phyloP scores from a whole-genome alignment of 768 basidiomycete species.

The Collybiopsis luxurians region DNA sequence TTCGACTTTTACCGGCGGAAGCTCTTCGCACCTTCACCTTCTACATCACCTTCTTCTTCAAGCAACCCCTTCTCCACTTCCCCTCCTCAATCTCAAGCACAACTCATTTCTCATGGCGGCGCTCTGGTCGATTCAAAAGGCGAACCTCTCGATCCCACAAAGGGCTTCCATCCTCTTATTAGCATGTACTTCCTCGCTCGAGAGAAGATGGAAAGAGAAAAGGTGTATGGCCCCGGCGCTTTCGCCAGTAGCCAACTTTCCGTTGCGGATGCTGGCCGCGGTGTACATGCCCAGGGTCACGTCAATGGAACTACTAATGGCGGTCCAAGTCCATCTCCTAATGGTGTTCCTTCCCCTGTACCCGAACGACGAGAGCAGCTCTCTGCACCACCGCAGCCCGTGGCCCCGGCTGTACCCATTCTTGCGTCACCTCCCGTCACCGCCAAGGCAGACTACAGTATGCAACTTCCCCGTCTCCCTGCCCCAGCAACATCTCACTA shows the following conservation, averaged over 20 bases:
- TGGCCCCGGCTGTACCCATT: background rate
- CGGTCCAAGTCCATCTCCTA: background rate
- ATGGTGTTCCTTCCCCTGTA: background rate
- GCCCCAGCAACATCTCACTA: conserved; percentile 80
- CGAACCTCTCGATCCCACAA: conserved; percentile 75
- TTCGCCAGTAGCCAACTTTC: conserved; percentile 92
- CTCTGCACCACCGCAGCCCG: background rate
- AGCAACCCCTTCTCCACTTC: conserved; percentile 47
- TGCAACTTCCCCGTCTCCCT: conserved; percentile 79
- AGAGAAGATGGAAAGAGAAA: conserved; percentile 94
- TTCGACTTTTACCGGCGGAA: conserved; percentile 94
- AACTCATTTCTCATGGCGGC: conserved; percentile 39
- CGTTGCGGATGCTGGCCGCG: conserved; percentile 28
- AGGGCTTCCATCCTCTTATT: conserved; percentile 91
- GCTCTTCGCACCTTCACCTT: conserved; percentile 68
- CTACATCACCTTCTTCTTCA: conserved; percentile 41
- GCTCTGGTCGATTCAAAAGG: conserved; percentile 43
- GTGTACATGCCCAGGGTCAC: background rate
- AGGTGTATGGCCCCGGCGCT: conserved; percentile 88
- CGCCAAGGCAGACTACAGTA: conserved; percentile 68
- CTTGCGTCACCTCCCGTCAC: background rate
- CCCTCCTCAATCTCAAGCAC: conserved; percentile 57
- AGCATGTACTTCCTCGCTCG: conserved; percentile 96
- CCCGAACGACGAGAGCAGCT: background rate
- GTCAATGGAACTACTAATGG: background rate